Conservation (phyloP, 2,329 filamentous ascomycete species). For the Ilyonectria destructans region DNA sequence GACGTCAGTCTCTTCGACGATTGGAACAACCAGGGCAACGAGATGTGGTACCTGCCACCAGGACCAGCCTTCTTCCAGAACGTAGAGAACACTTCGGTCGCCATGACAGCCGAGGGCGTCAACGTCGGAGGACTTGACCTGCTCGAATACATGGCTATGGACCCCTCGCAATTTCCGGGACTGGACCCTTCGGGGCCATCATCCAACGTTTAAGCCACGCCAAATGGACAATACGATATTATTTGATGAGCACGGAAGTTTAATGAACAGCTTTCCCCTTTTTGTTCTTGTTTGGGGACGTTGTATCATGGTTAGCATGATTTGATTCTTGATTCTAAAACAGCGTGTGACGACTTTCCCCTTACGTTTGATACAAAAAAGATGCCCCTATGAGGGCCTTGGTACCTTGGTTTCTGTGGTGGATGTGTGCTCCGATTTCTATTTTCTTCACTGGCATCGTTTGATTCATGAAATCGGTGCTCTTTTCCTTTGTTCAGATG, state of each 20-base stretch:
- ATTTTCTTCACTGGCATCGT: slow-evolving; percentile 4
- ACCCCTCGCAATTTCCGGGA: slow-evolving; percentile 60
- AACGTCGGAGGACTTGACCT: slow-evolving; percentile 78
- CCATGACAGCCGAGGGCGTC: slow-evolving; percentile 78
- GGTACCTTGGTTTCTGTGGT: neutral
- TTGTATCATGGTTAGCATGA: slow-evolving; percentile 11
- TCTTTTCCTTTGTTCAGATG: neutral
- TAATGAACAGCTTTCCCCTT: neutral
- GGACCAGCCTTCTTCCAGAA: slow-evolving; percentile 78
- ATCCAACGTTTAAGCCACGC: slow-evolving; percentile 31
- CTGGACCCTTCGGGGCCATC: slow-evolving; percentile 49
- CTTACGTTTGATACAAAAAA: neutral
- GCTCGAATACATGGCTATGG: slow-evolving; percentile 79
- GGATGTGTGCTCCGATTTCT: neutral
- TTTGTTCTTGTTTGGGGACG: neutral
- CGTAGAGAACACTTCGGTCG: slow-evolving; percentile 73
- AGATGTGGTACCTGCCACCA: slow-evolving; percentile 79
- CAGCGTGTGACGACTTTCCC: neutral
- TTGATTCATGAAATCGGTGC: neutral
- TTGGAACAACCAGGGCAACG: slow-evolving; percentile 70
- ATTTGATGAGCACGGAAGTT: neutral
- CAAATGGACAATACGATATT: no score
- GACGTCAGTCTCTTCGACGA: slow-evolving; percentile 67
- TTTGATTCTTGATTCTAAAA: neutral
- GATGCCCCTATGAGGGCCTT: neutral